These are phyloP conservation scores for Aspergillus mulundensis DNA, from an alignment of 495 filamentous ascomycete genomes.

Conservation along the genomic window DNA sequence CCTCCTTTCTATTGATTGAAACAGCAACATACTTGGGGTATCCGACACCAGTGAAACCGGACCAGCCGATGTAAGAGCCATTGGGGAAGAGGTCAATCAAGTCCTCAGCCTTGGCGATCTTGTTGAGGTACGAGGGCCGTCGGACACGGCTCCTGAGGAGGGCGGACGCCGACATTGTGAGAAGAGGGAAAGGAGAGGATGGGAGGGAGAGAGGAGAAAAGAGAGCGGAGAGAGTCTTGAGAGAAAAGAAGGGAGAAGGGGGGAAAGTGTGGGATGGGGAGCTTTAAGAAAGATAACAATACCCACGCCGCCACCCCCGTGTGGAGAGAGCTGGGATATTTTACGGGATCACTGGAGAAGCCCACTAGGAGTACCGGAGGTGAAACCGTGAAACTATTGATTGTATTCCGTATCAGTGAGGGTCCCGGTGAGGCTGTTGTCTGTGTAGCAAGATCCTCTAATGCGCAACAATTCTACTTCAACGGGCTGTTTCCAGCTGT, in stretches of 20 bases:
- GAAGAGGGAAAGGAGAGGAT: not conserved
- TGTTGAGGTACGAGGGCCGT: slow-evolving; percentile 73
- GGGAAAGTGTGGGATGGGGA: slow-evolving; percentile 8
- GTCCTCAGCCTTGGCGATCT: slow-evolving; percentile 75
- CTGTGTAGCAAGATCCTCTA: not conserved
- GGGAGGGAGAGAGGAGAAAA: not conserved
- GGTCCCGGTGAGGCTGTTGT: no score
- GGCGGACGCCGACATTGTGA: slow-evolving; percentile 59
- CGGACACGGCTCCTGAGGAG: slow-evolving; percentile 70
- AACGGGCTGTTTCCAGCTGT: not conserved
- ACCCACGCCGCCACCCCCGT: slow-evolving; percentile 14
- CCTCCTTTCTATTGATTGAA: not conserved
- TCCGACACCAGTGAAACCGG: slow-evolving; percentile 86
- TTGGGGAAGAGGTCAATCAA: slow-evolving; percentile 76
- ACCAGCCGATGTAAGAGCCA: slow-evolving; percentile 82
- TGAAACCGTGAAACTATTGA: not conserved
- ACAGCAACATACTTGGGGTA: slow-evolving; percentile 72
- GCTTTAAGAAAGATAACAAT: slow-evolving; percentile 24
- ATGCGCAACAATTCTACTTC: not conserved
- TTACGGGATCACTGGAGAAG: not conserved
- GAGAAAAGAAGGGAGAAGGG: not conserved
- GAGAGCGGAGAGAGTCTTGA: slow-evolving; percentile 11
- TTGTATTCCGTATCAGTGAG: no score
- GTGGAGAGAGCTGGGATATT: slow-evolving; percentile 3
- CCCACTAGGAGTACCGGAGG: not conserved